phyloP scores from a whole-genome alignment of 1,139 yeast genomes.

The Blastobotrys arbuscula region DNA sequence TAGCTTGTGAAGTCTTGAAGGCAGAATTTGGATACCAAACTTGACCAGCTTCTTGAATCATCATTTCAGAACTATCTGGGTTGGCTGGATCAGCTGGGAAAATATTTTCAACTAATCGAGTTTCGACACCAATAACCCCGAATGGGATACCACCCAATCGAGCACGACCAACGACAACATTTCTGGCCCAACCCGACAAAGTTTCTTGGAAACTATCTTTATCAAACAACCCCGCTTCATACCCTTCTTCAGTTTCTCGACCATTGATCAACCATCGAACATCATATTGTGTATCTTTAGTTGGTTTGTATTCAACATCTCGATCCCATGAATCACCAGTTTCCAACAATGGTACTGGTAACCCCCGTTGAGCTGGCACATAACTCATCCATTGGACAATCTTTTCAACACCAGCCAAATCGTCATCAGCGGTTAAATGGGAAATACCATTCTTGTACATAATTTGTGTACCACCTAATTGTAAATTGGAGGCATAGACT shows the following conservation, averaged over 20 bases:
- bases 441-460: constrained; percentile 98
- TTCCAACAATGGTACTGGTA: constrained; percentile 88
- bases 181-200: constrained; percentile 97
- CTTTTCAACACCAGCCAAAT: constrained; percentile 92
- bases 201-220: constrained; percentile 93
- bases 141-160: constrained; percentile 97
- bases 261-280: constrained; percentile 96
- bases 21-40: constrained; percentile 99
- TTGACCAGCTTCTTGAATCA: constrained; percentile 95
- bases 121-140: constrained; percentile 96
- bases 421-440: constrained; percentile 92
- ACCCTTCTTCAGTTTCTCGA: constrained; percentile 61
- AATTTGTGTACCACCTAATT: constrained; percentile 97
- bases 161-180: constrained; percentile 98
- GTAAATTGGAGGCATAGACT: constrained; percentile 93
- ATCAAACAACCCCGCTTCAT: constrained; percentile 86
- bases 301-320: constrained; percentile 76
- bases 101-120: constrained; percentile 80
- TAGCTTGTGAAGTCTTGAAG: constrained; percentile 97
- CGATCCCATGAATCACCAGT: constrained; percentile 86
- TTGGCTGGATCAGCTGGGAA: constrained; percentile 98
- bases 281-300: constrained; percentile 70
- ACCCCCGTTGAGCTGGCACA: constrained; percentile 82
- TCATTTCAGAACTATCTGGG: constrained; percentile 83
- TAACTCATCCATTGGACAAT: constrained; percentile 96